Conservation (phyloP, 495 filamentous ascomycete species). For the Hypoxylon rickii region DNA sequence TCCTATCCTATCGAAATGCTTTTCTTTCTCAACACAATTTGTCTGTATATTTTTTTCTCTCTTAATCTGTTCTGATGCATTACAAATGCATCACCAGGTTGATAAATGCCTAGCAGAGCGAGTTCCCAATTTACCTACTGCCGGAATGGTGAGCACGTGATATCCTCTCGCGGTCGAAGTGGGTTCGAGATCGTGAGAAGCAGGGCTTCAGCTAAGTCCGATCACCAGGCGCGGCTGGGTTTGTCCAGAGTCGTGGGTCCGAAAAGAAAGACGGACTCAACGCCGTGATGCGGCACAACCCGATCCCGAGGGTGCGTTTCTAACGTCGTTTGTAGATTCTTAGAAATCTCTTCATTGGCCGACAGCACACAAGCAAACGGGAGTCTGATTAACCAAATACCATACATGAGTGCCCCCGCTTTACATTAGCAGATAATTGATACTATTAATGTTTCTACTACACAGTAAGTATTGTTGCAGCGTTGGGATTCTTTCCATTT, state of each 20-base stretch:
- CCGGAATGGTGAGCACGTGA: conserved; percentile 47
- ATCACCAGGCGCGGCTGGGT: conserved; percentile 47
- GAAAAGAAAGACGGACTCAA: conserved; percentile 48
- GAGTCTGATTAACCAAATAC: too few relatives aligned
- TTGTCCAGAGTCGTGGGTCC: conserved; percentile 45
- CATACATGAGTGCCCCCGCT: too few relatives aligned
- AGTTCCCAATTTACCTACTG: conserved; percentile 66
- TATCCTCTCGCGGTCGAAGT: conserved; percentile 48
- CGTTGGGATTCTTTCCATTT: conserved; percentile 27
- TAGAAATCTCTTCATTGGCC: too few relatives aligned
- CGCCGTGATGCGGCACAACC: too few relatives aligned
- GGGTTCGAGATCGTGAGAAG: conserved; percentile 66
- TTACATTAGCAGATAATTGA: too few relatives aligned
- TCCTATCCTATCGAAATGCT: conserved; percentile 39
- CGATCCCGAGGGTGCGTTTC: too few relatives aligned
- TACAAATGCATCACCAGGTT: conserved; percentile 57
- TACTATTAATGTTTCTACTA: too few relatives aligned
- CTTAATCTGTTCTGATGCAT: too few relatives aligned
- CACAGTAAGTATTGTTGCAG: too few relatives aligned
- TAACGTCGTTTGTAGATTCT: too few relatives aligned
- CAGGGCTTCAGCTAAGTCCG: conserved; percentile 37
- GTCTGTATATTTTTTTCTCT: conserved; percentile 61
- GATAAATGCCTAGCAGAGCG: conserved; percentile 55
- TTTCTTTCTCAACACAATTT: conserved; percentile 51
- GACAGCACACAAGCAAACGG: too few relatives aligned